Conservation (phyloP, 352 stramenopile species). For the Blastocystis sp. region DNA sequence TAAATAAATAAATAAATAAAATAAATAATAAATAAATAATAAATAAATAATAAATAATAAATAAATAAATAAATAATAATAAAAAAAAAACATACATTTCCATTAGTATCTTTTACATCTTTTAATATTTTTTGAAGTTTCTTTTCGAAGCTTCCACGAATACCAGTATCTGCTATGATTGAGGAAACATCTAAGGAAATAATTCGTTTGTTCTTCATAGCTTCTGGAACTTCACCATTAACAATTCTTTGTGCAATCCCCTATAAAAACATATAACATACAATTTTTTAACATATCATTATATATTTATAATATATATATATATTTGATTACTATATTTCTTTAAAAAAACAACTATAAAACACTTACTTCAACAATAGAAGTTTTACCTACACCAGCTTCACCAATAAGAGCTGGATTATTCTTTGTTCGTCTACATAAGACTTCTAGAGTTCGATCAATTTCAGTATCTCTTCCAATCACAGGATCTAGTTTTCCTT, state of each 20-base stretch:
- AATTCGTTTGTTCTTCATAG: slow-evolving; percentile 70
- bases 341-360: neutral
- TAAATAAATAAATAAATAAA: no score
- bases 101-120: slow-evolving; percentile 74
- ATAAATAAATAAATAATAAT: slow-evolving; percentile 86
- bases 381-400: slow-evolving; percentile 79
- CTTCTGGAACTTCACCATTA: slow-evolving; percentile 73
- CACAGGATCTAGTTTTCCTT: slow-evolving; percentile 66
- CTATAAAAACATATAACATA: slow-evolving; percentile 53
- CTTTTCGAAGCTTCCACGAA: slow-evolving; percentile 86
- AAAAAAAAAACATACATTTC: no score
- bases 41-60: no score
- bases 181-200: slow-evolving; percentile 77
- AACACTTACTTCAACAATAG: slow-evolving; percentile 62
- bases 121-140: slow-evolving; percentile 77
- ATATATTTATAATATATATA: neutral
- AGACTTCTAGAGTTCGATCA: slow-evolving; percentile 74
- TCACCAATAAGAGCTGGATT: slow-evolving; percentile 90
- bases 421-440: slow-evolving; percentile 83
- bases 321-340: neutral
- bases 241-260: slow-evolving; percentile 83
- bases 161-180: slow-evolving; percentile 78
- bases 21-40: no score
- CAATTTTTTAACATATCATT: slow-evolving; percentile 1
- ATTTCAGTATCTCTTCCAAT: slow-evolving; percentile 81